A percentile compares a stretch with the other conserved stretches of the same genome.
phyloP scores from a whole-genome alignment of 768 basidiomycete genomes.

The Lentinula edodes region DNA sequence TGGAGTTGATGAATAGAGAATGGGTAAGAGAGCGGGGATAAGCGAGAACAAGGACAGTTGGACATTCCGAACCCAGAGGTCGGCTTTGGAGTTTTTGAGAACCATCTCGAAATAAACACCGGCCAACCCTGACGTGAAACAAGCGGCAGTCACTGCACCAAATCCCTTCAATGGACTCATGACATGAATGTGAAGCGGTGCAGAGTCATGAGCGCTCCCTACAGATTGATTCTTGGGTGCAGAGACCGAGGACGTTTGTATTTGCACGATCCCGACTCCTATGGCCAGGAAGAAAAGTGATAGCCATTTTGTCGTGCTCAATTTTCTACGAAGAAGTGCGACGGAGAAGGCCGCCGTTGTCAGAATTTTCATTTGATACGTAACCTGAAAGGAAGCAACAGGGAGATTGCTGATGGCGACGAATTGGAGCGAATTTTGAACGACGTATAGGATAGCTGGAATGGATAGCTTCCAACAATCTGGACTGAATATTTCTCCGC shows the following conservation, averaged over 20 bases:
- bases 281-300: constrained; percentile 83
- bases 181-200: constrained; percentile 53
- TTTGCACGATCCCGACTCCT: constrained; percentile 93
- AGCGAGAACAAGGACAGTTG: constrained; percentile 88
- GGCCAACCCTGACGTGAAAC: constrained; percentile 85
- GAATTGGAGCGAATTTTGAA: constrained; percentile 97
- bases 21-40: constrained; percentile 80
- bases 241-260: constrained; percentile 56
- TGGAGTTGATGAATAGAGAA: constrained; percentile 47
- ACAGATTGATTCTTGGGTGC: constrained; percentile 33
- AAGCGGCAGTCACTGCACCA: constrained; percentile 76
- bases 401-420: constrained; percentile 94
- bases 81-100: constrained; percentile 75
- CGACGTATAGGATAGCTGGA: constrained; percentile 89
- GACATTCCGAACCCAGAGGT: constrained; percentile 88
- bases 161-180: constrained; percentile 85
- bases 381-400: constrained; percentile 96
- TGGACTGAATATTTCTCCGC: constrained; percentile 72
- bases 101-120: constrained; percentile 96
- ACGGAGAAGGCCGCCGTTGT: constrained; percentile 95
- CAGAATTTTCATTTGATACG: constrained; percentile 98
- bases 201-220: constrained; percentile 65
- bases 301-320: constrained; percentile 78
- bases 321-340: constrained; percentile 67
- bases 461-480: constrained; percentile 99